These are phyloP conservation scores for Solanum tarapatanum DNA, from an alignment of 257 asterid genomes.

Conservation along the genomic window DNA sequence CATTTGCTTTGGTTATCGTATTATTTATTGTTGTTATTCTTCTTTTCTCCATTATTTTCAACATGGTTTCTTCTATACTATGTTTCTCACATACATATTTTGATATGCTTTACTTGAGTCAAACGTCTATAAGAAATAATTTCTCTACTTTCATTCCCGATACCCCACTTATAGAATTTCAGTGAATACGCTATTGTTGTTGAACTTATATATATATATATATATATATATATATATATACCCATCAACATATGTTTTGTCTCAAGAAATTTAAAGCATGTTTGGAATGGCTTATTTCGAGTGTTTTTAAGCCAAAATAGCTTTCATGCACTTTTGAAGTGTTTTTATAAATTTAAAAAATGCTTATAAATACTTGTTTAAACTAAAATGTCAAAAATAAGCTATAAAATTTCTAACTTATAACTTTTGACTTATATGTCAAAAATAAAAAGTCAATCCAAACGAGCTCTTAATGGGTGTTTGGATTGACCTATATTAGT, in stretches of 20 bases:
- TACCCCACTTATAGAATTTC: background rate
- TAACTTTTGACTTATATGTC: background rate
- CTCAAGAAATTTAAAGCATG: background rate
- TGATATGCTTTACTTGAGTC: background rate
- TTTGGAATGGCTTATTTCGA: background rate
- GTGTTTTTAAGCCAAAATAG: background rate
- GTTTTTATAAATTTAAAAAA: too few relatives aligned
- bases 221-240: background rate
- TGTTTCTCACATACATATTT: background rate
- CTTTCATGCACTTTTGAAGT: background rate
- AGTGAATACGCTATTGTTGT: background rate
- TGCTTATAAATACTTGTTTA: background rate
- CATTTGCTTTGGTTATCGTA: background rate
- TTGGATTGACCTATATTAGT: too few relatives aligned
- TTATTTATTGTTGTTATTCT: background rate
- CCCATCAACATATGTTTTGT: background rate
- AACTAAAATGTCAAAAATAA: too few relatives aligned
- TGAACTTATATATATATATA: background rate
- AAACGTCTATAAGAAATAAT: background rate
- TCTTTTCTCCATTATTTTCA: background rate
- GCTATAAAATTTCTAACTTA: background rate
- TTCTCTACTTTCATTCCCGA: background rate
- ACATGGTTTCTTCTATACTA: background rate
- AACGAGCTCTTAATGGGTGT: background rate
- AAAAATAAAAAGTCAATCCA: too few relatives aligned